Base-by-base conservation (phyloP, 2,329 filamentous ascomycete genomes). In the Talaromyces funiculosus region DNA sequence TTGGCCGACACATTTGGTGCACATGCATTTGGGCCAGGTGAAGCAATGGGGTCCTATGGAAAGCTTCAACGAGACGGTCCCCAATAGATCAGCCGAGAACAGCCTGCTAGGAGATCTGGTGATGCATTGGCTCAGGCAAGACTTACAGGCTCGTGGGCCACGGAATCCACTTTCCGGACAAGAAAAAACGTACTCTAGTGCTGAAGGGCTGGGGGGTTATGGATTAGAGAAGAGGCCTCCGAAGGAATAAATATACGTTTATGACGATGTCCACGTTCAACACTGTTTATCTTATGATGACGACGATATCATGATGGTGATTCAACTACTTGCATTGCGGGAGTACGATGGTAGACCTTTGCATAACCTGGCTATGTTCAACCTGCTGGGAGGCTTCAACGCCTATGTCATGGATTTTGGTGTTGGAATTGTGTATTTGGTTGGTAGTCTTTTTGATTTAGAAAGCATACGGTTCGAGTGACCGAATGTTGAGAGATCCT, bases 1-100 rank as follows among this genome's bases (percentile, higher is more conserved):
- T 20, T 99, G 94, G 94, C 94, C 94, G 6, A 96, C 90, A 0
- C 92, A 99, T 76, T 81, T 99, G 38, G 92, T 96, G 54, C 93
- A 97, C 73, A 97, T 99, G 93, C 88, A 92, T 71, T 75, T 96
- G 51, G 94, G 94, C 29, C 85, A 82, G 64, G 88, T 97, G 64
- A 92, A 90, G 80, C 90, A 95, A 75, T 95, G 88, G 87, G 93
- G 92, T 1, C 78, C 80, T 37, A 85, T 93, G 47, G 86, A 87
- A 59, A 78, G 81, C 35, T 92, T 94, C 77, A 80, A 90, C 55
- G 78, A 81, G 42, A 72, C 78, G 53, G 77, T 79, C 18, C 73
- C 76, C 26, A 79, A 84, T 62, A 77, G 79, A 49, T 78, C 80
- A 18, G 73, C 77, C 64, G 92, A 92, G 37, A 96, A 97, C 74